Percentiles rank a stretch among this genome's conserved stretches.
These are phyloP conservation scores for Tephrocybe rancida DNA, from an alignment of 768 basidiomycete species.

Conservation along the genomic window DNA sequence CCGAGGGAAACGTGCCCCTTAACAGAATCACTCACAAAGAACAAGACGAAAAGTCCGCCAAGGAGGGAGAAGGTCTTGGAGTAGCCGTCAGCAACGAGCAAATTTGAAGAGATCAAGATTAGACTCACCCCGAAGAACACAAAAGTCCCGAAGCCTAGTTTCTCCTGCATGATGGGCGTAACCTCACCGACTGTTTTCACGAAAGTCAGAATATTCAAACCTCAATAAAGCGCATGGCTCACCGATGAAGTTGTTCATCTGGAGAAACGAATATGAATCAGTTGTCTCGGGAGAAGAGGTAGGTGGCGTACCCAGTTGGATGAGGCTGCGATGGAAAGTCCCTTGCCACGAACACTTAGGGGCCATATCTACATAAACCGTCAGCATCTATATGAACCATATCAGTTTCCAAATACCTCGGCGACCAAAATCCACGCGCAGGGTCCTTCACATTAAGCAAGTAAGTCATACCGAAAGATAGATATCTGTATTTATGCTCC, in stretches of 20 bases:
- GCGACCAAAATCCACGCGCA: conserved; percentile 79
- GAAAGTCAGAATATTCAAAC: not conserved
- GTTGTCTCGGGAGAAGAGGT: not conserved
- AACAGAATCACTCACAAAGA: conserved; percentile 48
- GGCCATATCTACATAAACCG: conserved; percentile 54
- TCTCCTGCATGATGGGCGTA: conserved; percentile 71
- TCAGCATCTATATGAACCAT: not conserved
- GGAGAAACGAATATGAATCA: not conserved
- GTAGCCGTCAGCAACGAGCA: not conserved
- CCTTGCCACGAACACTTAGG: conserved; percentile 73
- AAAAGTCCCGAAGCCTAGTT: conserved; percentile 71
- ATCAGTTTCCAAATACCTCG: conserved; percentile 37
- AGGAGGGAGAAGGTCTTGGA: conserved; percentile 63
- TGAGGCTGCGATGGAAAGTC: conserved; percentile 72
- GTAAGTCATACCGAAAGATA: not conserved
- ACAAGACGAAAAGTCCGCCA: conserved; percentile 66
- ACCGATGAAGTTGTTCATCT: conserved; percentile 84
- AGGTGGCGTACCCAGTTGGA: conserved; percentile 63
- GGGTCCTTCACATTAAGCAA: conserved; percentile 38
- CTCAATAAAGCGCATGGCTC: conserved; percentile 14
- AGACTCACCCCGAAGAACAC: conserved; percentile 70
- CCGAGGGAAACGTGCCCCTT: not conserved
- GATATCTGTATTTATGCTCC: not conserved
- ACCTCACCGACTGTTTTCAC: conserved; percentile 35
- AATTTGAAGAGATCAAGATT: not conserved